Evolutionary conservation across 257 asterid genomes (phyloP).

Genomic region (Coffea canephora): DNA sequence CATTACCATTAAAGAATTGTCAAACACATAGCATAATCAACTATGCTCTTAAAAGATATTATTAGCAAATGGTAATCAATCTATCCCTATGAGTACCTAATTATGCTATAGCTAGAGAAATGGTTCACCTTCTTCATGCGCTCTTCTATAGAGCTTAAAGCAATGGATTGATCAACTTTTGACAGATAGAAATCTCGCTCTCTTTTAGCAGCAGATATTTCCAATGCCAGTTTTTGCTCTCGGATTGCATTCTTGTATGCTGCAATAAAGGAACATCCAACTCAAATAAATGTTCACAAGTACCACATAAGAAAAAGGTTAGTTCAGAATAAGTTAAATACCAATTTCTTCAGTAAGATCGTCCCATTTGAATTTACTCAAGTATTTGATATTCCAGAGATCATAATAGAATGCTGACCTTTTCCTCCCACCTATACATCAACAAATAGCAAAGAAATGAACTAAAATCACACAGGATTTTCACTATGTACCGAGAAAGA

Average conservation of each 20-base stretch:
- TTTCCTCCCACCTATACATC: slow-evolving; percentile 77
- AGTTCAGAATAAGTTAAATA: slow-evolving; percentile 21
- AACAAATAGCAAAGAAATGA: background rate
- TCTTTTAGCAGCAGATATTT: slow-evolving; percentile 72
- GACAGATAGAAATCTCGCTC: slow-evolving; percentile 83
- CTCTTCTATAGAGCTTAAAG: slow-evolving; percentile 60
- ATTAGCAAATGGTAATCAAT: background rate
- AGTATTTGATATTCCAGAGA: slow-evolving; percentile 90
- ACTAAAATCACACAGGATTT: background rate
- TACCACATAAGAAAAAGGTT: slow-evolving; percentile 5
- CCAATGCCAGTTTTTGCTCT: slow-evolving; percentile 74
- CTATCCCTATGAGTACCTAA: background rate
- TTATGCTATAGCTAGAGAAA: background rate
- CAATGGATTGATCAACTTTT: slow-evolving; percentile 71
- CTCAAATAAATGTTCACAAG: slow-evolving; percentile 18
- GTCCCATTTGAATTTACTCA: slow-evolving; percentile 98
- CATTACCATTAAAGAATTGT: background rate
- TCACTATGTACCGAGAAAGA: background rate
- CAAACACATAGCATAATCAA: background rate
- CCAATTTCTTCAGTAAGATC: slow-evolving; percentile 88
- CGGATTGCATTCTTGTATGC: slow-evolving; percentile 71
- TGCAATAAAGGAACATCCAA: slow-evolving; percentile 31
- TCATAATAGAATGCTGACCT: slow-evolving; percentile 83
- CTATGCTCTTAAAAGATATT: too few species aligned
- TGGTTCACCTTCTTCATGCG: slow-evolving; percentile 69